Evolutionary conservation across 164 flowering plant genomes (phyloP).

Genomic region (Liriodendron chinense): DNA sequence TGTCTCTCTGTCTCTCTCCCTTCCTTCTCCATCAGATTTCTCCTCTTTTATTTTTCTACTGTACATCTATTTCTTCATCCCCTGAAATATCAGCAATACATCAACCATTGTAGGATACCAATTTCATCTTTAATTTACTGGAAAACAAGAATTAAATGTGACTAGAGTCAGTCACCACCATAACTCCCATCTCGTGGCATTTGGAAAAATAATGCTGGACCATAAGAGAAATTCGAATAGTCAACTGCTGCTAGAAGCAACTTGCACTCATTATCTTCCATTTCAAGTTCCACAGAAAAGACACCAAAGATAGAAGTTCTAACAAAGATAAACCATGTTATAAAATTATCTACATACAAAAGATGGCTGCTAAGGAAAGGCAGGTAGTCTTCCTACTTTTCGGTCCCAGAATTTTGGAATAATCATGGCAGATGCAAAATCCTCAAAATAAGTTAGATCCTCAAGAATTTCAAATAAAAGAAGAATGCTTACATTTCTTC

Average conservation of each 20-base stretch:
- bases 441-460: neutral
- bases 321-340: neutral
- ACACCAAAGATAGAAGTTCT: no score
- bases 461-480: neutral
- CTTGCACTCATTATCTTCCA: neutral
- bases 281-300: neutral
- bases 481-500: slow-evolving; percentile 70
- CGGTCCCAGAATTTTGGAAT: neutral
- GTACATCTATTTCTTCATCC: no score
- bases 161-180: no score
- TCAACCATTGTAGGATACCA: neutral
- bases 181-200: no score
- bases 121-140: neutral
- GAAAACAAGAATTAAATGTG: neutral
- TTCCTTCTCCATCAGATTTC: no score
- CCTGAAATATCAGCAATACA: neutral
- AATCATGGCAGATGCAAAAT: neutral
- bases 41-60: no score
- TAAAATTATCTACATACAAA: neutral
- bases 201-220: no score
- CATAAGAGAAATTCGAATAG: no score
- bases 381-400: neutral
- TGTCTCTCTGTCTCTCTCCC: no score
- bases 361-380: neutral
- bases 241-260: no score